phyloP scores from a whole-genome alignment of 352 stramenopile genomes.

The Phytophthora kernoviae region DNA sequence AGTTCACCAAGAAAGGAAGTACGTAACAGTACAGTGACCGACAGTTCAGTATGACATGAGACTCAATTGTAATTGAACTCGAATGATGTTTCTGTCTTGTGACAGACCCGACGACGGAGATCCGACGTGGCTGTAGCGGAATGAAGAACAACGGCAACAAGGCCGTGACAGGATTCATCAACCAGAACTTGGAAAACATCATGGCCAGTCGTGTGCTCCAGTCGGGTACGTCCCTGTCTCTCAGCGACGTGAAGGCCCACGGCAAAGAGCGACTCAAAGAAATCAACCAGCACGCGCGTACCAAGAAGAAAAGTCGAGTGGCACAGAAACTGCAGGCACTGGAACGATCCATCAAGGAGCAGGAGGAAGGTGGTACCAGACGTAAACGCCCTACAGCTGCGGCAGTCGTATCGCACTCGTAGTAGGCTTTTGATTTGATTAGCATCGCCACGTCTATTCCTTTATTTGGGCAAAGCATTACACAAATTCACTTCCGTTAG shows the following conservation, averaged over 20 bases:
- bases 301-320: slow-evolving; percentile 87
- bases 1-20: slow-evolving; percentile 91
- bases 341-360: slow-evolving; percentile 79
- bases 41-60: no score
- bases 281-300: slow-evolving; percentile 81
- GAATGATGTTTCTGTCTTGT: neutral
- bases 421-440: slow-evolving; percentile 8
- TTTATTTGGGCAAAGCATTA: slow-evolving; percentile 6
- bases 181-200: slow-evolving; percentile 89
- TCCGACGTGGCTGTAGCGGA: slow-evolving; percentile 67
- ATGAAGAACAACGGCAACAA: slow-evolving; percentile 84
- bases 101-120: slow-evolving; percentile 80
- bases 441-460: slow-evolving; percentile 15
- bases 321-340: slow-evolving; percentile 81
- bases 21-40: slow-evolving; percentile 41
- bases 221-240: slow-evolving; percentile 56
- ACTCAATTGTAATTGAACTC: no score
- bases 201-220: slow-evolving; percentile 87
- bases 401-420: slow-evolving; percentile 36
- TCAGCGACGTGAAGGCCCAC: slow-evolving; percentile 67
- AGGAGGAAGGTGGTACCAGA: slow-evolving; percentile 64
- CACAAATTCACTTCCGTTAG: slow-evolving; percentile 24
- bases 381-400: slow-evolving; percentile 51
- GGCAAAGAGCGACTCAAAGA: slow-evolving; percentile 87
- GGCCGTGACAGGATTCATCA: slow-evolving; percentile 82